Evolutionary conservation across 2,329 filamentous ascomycete species (phyloP).

Genomic region (Trichoderma koningii): DNA sequence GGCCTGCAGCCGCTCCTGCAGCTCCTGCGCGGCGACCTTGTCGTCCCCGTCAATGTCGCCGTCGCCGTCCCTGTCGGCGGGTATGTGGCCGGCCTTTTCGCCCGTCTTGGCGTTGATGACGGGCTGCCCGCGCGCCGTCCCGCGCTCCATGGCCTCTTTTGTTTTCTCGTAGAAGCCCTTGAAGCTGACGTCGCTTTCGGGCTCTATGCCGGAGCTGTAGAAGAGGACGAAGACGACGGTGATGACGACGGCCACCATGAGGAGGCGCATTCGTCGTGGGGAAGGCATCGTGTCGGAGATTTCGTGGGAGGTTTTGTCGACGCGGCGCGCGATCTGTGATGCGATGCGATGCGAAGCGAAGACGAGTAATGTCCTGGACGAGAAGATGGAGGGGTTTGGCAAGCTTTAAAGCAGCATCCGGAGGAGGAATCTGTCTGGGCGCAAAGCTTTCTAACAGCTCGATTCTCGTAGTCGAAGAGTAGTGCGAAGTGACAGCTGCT

Average conservation of each 20-base stretch:
- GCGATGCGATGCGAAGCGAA: not conserved
- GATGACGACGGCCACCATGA: slow-evolving; percentile 65
- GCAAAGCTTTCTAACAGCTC: not conserved
- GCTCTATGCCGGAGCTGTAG: slow-evolving; percentile 62
- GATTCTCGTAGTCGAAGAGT: not conserved
- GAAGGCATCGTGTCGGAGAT: slow-evolving; percentile 61
- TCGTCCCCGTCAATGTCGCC: slow-evolving; percentile 60
- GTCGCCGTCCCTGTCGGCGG: slow-evolving; percentile 56
- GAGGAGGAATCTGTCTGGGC: not conserved
- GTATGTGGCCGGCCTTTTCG: slow-evolving; percentile 44
- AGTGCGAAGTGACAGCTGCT: not conserved
- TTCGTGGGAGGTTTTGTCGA: slow-evolving; percentile 23
- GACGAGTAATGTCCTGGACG: slow-evolving; percentile 3
- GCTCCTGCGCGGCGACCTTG: slow-evolving; percentile 50
- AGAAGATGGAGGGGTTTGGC: not conserved
- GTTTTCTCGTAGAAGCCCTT: slow-evolving; percentile 64
- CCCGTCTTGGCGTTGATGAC: slow-evolving; percentile 46
- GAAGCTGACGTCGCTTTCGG: slow-evolving; percentile 38
- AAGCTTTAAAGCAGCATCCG: slow-evolving; percentile 10
- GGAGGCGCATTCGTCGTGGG: slow-evolving; percentile 67
- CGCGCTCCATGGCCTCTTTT: slow-evolving; percentile 54
- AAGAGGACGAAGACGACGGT: slow-evolving; percentile 70
- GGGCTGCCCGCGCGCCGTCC: slow-evolving; percentile 40
- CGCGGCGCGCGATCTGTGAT: slow-evolving; percentile 18
- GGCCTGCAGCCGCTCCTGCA: slow-evolving; percentile 64